Evolutionary conservation across 1,284 basidiomycete species (phyloP), one percentile per base, ranked within the genome.

Genomic region (Athelia sp.): DNA sequence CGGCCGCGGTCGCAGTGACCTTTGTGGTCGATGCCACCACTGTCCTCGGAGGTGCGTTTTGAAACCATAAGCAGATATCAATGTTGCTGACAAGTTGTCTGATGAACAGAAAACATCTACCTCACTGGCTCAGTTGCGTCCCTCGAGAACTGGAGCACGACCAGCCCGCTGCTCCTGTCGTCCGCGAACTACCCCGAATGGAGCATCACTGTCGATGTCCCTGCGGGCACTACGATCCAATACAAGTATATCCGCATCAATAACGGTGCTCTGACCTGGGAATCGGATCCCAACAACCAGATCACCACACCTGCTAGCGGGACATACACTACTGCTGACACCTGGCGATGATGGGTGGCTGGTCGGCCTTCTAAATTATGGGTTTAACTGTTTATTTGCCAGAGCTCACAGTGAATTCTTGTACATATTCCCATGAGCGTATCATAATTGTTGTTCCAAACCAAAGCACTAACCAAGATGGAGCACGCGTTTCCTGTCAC

Each of bases 201-300:
- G 59, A 52, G 47, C 47, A 51, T 58, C 18, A 64, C 62, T 4
- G 53, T 66, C 38, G 54, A 56, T 35, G 47, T 66, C 2, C 63
- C 64, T 2, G 59, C 59, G 4, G 53, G 47, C 22, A 58, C 55
- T 3, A 61, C 57, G n/a, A 44, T 44, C 43, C 43, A 44, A 21
- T 44, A 44, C 23, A 69, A 68, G 54, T 68, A 64, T 47, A 59
- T 66, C 43, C 59, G 62, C 47, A 62, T 58, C 48, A 55, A 40
- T 31, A 57, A 60, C 38, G 58, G 54, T n/a, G 24, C 15, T 4
- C 62, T 71, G 21, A 73, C 69, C 26, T 76, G 74, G 74, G 73
- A 75, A 63, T 66, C 67, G 11, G 73, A 72, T 55, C 72, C 73
- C n/a, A 74, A 76, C 59, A 66, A 63, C 49, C 50, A 53, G 48